Evolutionary conservation across 345 rosid genomes (phyloP), one percentile per base, ranked within the genome.

Genomic region (Syzygium oleosum): DNA sequence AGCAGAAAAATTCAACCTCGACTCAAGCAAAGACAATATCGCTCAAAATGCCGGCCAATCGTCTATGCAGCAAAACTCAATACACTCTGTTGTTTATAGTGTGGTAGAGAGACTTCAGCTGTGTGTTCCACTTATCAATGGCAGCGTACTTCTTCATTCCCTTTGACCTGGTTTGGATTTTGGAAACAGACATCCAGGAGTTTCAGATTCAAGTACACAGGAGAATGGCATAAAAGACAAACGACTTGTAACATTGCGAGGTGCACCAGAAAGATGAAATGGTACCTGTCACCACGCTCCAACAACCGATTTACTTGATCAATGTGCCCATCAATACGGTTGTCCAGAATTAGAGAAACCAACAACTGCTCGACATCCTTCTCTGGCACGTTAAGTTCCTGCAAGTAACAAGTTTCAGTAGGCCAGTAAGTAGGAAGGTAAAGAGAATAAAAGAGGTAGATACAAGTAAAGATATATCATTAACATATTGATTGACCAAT

Each of bases 321-420:
- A 86, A 98, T 98, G 90, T 98, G 99, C 16, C 99, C 99, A 49
- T 96, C 98, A 59, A 98, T 95, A 19, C 99, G 96, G 88, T 95
- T 95, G 91, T 98, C 99, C 87, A 98, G 90, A 85, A 98, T 98
- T 78, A 98, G 90, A 31, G 98, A 97, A 41, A 98, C 99, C 84
- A 98, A 89, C 88, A 98, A 86, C 90, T 98, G 99, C 85, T 96
- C 99, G 12, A 98, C 99, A 16, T 98, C 99, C 86, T 94, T 95
- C 88, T 98, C 99, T 11, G 99, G 97, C 78, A 98, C 98, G 85
- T 97, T 98, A 83, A 98, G 98, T 84, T 98, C 99, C 98, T 96
- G 91, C 53, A 88, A 13, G 43, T 51, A 17, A 54, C 49, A 11
- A 55, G 54, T 73, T 34, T 73, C 83, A 38, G 27, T 73, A 38